phyloP scores from a whole-genome alignment of 1,139 yeast genomes.

The Pichia kudriavzevii region DNA sequence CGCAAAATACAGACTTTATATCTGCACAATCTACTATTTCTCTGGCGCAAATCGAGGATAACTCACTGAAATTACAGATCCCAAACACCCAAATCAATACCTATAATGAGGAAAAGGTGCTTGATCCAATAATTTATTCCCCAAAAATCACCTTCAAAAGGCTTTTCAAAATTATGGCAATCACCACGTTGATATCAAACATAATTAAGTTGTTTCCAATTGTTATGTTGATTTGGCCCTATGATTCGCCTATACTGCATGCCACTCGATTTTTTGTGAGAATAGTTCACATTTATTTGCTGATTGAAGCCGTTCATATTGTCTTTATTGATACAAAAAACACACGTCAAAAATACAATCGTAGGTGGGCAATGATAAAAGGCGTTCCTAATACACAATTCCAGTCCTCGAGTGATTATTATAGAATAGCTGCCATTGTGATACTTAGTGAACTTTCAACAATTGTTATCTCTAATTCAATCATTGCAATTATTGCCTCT shows the following conservation, averaged over 20 bases:
- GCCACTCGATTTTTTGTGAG: slow-evolving; percentile 27
- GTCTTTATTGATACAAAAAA: slow-evolving; percentile 13
- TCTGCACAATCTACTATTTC: neutral
- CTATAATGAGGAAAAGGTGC: neutral
- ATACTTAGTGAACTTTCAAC: slow-evolving; percentile 18
- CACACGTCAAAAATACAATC: neutral
- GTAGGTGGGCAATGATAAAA: too few relatives aligned
- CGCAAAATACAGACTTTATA: neutral
- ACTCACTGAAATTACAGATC: neutral
- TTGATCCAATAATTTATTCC: too few relatives aligned
- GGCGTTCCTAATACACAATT: too few relatives aligned
- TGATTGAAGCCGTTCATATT: slow-evolving; percentile 27
- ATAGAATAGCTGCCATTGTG: slow-evolving; percentile 23
- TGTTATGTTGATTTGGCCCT: slow-evolving; percentile 95
- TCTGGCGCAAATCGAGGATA: too few relatives aligned
- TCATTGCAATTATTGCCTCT: slow-evolving; percentile 13
- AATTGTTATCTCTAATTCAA: slow-evolving; percentile 15
- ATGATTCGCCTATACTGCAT: slow-evolving; percentile 55
- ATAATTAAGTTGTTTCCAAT: slow-evolving; percentile 82
- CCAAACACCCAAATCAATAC: neutral
- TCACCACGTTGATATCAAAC: slow-evolving; percentile 67
- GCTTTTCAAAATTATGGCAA: slow-evolving; percentile 37
- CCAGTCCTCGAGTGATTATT: slow-evolving; percentile 19
- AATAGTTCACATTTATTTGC: slow-evolving; percentile 24
- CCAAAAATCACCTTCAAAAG: slow-evolving; percentile 5